These are phyloP conservation scores for Pichia ethanolica DNA, from an alignment of 805 yeast species.

Conservation along the genomic window DNA sequence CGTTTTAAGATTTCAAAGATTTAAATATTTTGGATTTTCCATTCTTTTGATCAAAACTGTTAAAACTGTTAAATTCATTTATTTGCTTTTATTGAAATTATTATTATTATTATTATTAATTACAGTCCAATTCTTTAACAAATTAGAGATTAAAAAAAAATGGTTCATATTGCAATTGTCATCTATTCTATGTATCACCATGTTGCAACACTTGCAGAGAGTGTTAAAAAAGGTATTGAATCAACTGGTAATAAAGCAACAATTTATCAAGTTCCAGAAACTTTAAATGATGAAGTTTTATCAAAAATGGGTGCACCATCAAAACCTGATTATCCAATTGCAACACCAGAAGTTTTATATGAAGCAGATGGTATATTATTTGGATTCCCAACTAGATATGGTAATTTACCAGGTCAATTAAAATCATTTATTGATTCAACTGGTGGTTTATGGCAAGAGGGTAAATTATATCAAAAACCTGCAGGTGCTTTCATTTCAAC, in stretches of 20 bases:
- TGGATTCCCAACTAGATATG: slow-evolving; percentile 84
- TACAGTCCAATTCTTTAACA: no score
- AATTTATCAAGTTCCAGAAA: slow-evolving; percentile 70
- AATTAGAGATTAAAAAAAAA: no score
- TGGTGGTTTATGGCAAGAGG: slow-evolving; percentile 73
- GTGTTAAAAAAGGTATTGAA: slow-evolving; percentile 59
- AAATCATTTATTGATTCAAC: slow-evolving; percentile 70
- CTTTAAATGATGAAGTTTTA: slow-evolving; percentile 55
- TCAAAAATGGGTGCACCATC: slow-evolving; percentile 53
- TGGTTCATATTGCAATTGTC: slow-evolving; percentile 33
- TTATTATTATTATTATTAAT: no score
- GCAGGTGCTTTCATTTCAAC: slow-evolving; percentile 69
- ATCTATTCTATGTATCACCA: slow-evolving; percentile 78
- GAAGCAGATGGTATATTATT: slow-evolving; percentile 75
- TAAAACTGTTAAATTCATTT: no score
- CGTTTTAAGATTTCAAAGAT: no score
- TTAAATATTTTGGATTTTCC: no score
- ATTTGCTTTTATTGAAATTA: no score
- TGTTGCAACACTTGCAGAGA: slow-evolving; percentile 57
- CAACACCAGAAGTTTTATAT: slow-evolving; percentile 51
- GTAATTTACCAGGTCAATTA: slow-evolving; percentile 73
- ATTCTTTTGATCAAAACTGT: no score
- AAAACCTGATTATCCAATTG: slow-evolving; percentile 57
- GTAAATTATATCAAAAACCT: slow-evolving; percentile 65
- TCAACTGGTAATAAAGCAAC: slow-evolving; percentile 64